Evolutionary conservation across 2,329 filamentous ascomycete species (phyloP), one percentile per base, ranked within the genome.

Genomic region (Ceratocystiopsis sp.): DNA sequence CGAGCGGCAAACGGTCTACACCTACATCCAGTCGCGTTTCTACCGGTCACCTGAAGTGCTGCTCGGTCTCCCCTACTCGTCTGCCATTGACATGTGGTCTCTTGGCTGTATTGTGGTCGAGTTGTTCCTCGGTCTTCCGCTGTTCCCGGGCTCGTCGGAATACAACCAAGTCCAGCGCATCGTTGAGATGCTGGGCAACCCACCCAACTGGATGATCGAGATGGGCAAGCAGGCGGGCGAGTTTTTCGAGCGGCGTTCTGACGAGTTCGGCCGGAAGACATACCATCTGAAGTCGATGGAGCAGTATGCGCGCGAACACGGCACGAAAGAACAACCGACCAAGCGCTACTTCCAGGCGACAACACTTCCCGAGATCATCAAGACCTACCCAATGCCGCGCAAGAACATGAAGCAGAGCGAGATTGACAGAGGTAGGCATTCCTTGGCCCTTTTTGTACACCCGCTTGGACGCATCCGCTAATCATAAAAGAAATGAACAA

Each of bases 71-170:
- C 91, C 91, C 47, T 98, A 98, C 60, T 96, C 91, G 14, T 95
- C 91, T 5, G 91, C 91, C 37, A 98, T 98, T 55, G 91, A 98
- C 57, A 98, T 98, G 89, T 98, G 91, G 91, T 98, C 91, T 5
- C 67, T 98, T 38, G 91, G 91, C 43, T 98, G 91, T 61, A 98
- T 98, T 52, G 89, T 98, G 15, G 91, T 98, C 19, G 91, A 98
- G 61, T 70, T 98, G 16, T 98, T 98, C 68, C 71, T 98, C 1
- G 91, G 91, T 38, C 68, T 98, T 41, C 91, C 91, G 1, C 64
- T 98, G 3, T 98, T 98, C 61, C 91, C 91, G 9, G 91, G 91
- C 25, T 96, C 89, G 0, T 98, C 91, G 3, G 91, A 98, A 61
- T 98, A 98, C 62, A 98, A 98, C 54, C 91, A 98, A 60, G 87